phyloP scores from a whole-genome alignment of 2,329 filamentous ascomycete species.

The Pestalotiopsis sp. region DNA sequence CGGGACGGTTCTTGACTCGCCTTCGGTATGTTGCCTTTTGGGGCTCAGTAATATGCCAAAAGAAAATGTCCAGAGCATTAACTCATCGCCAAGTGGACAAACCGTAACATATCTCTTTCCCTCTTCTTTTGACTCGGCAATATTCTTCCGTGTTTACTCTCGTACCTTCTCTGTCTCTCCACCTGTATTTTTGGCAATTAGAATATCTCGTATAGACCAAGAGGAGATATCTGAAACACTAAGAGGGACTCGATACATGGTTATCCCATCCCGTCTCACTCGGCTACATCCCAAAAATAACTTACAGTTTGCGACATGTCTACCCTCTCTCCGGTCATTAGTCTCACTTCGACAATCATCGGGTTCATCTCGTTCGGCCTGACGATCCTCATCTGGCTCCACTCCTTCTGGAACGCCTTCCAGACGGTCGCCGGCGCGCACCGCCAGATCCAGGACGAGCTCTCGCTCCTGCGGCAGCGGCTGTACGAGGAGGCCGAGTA shows the following conservation, averaged over 20 bases:
- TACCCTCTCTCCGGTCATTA: background rate
- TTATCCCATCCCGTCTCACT: background rate
- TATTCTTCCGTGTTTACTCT: background rate
- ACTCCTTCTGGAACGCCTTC: conserved; percentile 9
- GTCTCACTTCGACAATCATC: background rate
- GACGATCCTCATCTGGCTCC: conserved; percentile 6
- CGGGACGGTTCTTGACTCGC: background rate
- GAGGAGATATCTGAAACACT: too few species aligned
- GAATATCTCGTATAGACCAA: background rate
- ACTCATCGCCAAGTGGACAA: background rate
- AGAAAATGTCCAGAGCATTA: background rate
- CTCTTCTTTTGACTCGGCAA: background rate
- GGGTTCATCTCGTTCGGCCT: conserved; percentile 9
- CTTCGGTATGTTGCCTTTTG: background rate
- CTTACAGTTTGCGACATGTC: background rate
- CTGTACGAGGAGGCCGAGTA: conserved; percentile 8
- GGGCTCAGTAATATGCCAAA: background rate
- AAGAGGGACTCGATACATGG: background rate
- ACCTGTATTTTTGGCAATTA: background rate
- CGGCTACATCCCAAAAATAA: background rate
- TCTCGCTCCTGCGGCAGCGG: conserved; percentile 3
- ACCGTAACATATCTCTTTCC: background rate
- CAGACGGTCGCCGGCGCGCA: background rate
- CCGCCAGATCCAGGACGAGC: conserved; percentile 10
- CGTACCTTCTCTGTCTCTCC: too few species aligned